Evolutionary conservation across 306 rosid genomes (phyloP), one percentile per base, ranked within the genome.

Genomic region (Lathyrus oleraceus): DNA sequence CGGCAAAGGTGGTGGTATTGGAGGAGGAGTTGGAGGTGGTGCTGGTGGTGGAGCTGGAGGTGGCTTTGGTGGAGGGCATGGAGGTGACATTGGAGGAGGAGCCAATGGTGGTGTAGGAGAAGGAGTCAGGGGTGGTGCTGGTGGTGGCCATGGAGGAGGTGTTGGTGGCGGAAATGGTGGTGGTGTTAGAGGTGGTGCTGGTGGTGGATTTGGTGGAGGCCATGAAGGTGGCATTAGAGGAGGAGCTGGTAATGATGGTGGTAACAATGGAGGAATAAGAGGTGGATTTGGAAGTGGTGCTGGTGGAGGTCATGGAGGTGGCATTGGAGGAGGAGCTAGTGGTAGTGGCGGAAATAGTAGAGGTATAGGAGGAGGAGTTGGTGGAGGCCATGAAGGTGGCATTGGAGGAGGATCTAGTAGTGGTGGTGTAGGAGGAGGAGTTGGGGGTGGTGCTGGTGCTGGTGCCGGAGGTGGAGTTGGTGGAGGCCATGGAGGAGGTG

Each of bases 291-390:
- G 60, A 0, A 67, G 45, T 0, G 72, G 78, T 0, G 65, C 5
- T 1, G 77, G 67, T 11, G 61, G 61, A 10, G 73, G 79, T n/a
- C 13, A 17, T 0, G 84, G 78, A 0, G 9, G 32, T 1, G 68
- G 61, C 0, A 1, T 8, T n/a, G 59, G 43, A 10, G 63, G 51
- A 0, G 72, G 59, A 7, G 13, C 0, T 0, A 8, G 59, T 53
- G 68, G 68, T 5, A n/a, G n/a, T n/a, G n/a, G n/a, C n/a, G n/a
- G n/a, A n/a, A n/a, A n/a, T n/a, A 40, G 17, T 1, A 14, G 2
- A 1, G 72, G 38, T 0, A 15, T 15, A 6, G 8, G 2, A 1
- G 72, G 38, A 0, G 32, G 20, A 6, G 8, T 4, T 43, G 44
- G 44, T 39, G 44, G 49, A 14, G 49, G 8, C 3, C 17, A 5